These are phyloP conservation scores for Priceomyces haplophilus DNA, from an alignment of 805 yeast species.

Conservation along the genomic window DNA sequence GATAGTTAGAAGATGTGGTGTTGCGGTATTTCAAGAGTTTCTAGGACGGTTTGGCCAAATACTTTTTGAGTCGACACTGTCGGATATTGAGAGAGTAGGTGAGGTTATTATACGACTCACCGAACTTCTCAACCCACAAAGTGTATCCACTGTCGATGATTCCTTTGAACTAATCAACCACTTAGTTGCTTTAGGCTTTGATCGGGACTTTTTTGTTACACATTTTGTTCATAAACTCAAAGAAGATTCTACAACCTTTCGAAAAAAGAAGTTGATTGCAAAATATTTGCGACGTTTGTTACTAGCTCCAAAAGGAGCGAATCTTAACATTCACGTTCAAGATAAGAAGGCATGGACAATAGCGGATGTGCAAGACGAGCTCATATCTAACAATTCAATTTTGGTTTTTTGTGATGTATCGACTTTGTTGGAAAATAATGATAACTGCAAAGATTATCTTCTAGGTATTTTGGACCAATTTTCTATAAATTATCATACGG, in stretches of 20 bases:
- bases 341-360: background rate
- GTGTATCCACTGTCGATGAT: constrained; percentile 17
- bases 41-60: constrained; percentile 67
- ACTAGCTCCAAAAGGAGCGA: background rate
- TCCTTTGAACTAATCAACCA: constrained; percentile 14
- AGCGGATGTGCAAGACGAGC: background rate
- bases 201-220: constrained; percentile 23
- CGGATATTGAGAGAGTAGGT: constrained; percentile 19
- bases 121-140: constrained; percentile 53
- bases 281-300: constrained; percentile 22
- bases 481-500: constrained; percentile 31
- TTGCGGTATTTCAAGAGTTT: constrained; percentile 85
- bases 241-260: constrained; percentile 35
- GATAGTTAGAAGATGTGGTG: constrained; percentile 72
- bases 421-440: background rate
- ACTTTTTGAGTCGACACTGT: constrained; percentile 23
- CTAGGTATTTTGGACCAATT: background rate
- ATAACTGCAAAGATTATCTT: background rate
- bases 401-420: constrained; percentile 8
- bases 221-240: constrained; percentile 28
- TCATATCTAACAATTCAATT: constrained; percentile 1
- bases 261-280: constrained; percentile 42
- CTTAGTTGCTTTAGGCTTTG: constrained; percentile 24
- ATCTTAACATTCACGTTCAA: background rate
- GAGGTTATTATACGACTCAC: constrained; percentile 48